Percentiles rank a stretch among this genome's conserved stretches.
Evolutionary conservation across 768 basidiomycete genomes (phyloP).

Genomic region (Lentinula boryana): DNA sequence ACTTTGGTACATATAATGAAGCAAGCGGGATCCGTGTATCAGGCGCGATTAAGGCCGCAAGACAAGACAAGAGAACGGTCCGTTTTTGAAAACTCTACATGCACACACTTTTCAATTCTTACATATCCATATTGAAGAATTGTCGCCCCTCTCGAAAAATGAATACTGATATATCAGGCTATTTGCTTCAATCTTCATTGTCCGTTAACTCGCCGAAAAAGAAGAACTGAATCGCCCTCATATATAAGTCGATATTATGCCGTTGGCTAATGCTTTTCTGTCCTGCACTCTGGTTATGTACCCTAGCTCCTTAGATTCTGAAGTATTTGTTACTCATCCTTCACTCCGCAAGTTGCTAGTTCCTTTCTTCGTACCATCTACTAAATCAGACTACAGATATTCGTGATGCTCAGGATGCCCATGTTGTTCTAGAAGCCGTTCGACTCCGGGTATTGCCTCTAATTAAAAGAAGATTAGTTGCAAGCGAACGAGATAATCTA

Average conservation of each 20-base stretch:
- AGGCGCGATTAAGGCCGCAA: neutral
- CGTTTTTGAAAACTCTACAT: neutral
- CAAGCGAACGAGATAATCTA: slow-evolving; percentile 64
- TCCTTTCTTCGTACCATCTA: neutral
- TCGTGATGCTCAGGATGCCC: slow-evolving; percentile 75
- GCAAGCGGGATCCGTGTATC: neutral
- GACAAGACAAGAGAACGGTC: neutral
- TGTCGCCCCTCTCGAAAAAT: neutral
- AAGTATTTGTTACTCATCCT: slow-evolving; percentile 35
- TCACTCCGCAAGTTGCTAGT: slow-evolving; percentile 33
- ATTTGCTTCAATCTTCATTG: slow-evolving; percentile 1
- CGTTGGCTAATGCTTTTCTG: neutral
- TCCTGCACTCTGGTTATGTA: neutral
- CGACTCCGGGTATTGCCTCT: slow-evolving; percentile 64
- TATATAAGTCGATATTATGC: neutral
- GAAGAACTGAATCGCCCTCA: neutral
- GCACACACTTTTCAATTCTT: neutral
- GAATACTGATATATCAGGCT: slow-evolving; percentile 7
- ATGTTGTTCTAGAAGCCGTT: slow-evolving; percentile 72
- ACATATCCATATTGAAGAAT: slow-evolving; percentile 1
- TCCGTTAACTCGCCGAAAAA: slow-evolving; percentile 4
- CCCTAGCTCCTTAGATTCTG: neutral
- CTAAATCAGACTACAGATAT: slow-evolving; percentile 40
- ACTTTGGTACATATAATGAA: neutral
- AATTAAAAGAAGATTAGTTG: slow-evolving; percentile 63